Evolutionary conservation across 169 alveolate species (phyloP).

Genomic region (Plasmodium gallinaceum): DNA sequence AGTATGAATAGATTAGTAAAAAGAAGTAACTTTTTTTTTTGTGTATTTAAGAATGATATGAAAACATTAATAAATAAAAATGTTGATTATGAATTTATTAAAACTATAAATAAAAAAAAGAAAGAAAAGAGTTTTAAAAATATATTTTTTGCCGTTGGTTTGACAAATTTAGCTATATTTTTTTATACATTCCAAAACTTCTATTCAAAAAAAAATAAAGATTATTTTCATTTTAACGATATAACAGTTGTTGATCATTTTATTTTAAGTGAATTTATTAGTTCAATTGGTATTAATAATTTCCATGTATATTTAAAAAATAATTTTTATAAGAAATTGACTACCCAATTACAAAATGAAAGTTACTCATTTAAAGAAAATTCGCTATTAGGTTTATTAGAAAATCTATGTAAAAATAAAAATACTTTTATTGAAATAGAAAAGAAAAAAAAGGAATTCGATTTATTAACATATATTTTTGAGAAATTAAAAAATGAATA

Average conservation of each 20-base stretch:
- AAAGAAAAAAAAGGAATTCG: neutral
- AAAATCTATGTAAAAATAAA: constrained; percentile 47
- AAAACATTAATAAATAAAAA: constrained; percentile 17
- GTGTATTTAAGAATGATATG: constrained; percentile 15
- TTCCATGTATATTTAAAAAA: constrained; percentile 51
- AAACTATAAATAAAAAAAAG: constrained; percentile 12
- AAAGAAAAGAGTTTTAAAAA: constrained; percentile 52
- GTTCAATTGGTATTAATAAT: constrained; percentile 50
- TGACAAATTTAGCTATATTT: constrained; percentile 30
- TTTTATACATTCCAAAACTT: constrained; percentile 48
- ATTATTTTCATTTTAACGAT: constrained; percentile 32
- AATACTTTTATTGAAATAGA: neutral
- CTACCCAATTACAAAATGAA: constrained; percentile 25
- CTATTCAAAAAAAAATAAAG: constrained; percentile 8
- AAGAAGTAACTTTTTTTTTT: neutral
- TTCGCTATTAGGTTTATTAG: constrained; percentile 37
- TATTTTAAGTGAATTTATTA: constrained; percentile 22
- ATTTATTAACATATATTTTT: neutral
- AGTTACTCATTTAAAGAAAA: constrained; percentile 50
- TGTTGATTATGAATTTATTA: constrained; percentile 34
- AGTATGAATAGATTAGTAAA: constrained; percentile 22
- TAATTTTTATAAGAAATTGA: constrained; percentile 34
- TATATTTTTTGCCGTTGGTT: constrained; percentile 37
- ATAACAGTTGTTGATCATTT: constrained; percentile 43
- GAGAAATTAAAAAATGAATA: neutral